Evolutionary conservation across 2,329 filamentous ascomycete genomes (phyloP).

Genomic region (Onygena corvina): DNA sequence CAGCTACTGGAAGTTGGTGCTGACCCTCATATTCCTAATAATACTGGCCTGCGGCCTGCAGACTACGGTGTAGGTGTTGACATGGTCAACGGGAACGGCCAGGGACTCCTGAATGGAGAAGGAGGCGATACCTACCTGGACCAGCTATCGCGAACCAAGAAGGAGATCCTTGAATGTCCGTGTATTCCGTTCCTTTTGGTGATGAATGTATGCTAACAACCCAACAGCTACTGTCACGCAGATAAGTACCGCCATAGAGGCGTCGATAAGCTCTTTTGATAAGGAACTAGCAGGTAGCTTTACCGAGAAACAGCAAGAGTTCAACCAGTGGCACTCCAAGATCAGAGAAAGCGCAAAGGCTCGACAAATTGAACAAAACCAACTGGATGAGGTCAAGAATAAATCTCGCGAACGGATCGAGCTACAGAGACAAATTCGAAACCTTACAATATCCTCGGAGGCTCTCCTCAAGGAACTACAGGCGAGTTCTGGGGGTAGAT

Average conservation of each 20-base stretch:
- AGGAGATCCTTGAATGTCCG: conserved; percentile 36
- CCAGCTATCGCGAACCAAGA: conserved; percentile 35
- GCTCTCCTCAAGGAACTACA: conserved; percentile 34
- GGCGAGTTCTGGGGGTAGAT: neutral
- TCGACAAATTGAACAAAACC: conserved; percentile 63
- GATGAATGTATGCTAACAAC: conserved; percentile 23
- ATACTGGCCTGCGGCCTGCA: conserved; percentile 74
- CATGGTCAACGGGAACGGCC: conserved; percentile 37
- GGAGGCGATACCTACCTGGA: conserved; percentile 33
- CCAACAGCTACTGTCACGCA: conserved; percentile 28
- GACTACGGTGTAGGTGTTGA: conserved; percentile 86
- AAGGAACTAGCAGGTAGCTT: conserved; percentile 69
- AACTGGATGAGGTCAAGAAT: conserved; percentile 57
- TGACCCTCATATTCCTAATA: conserved; percentile 81
- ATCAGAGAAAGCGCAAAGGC: conserved; percentile 70
- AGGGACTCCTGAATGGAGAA: conserved; percentile 33
- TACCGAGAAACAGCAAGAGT: conserved; percentile 66
- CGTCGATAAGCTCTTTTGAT: conserved; percentile 67
- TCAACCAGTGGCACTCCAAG: conserved; percentile 69
- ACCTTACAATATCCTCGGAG: conserved; percentile 61
- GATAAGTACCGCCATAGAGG: conserved; percentile 55
- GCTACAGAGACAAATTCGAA: conserved; percentile 58
- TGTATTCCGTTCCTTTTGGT: neutral
- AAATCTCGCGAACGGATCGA: conserved; percentile 53
- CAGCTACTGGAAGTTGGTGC: conserved; percentile 91